These are phyloP conservation scores for Babesia bovis DNA, from an alignment of 169 alveolate genomes.

Conservation along the genomic window DNA sequence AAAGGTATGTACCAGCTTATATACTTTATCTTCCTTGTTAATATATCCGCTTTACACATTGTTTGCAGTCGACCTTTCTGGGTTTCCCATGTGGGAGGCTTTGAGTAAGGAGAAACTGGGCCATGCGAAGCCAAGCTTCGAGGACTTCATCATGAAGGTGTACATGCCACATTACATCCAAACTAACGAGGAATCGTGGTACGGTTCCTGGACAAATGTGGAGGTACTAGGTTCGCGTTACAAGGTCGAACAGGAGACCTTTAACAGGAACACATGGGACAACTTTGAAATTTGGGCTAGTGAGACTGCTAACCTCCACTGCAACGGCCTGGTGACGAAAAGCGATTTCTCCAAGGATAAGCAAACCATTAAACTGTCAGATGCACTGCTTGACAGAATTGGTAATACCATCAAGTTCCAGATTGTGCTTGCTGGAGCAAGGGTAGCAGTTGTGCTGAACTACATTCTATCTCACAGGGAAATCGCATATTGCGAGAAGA, in stretches of 20 bases:
- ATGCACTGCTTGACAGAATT: slow-evolving; percentile 58
- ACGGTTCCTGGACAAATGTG: slow-evolving; percentile 87
- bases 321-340: slow-evolving; percentile 61
- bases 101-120: slow-evolving; percentile 37
- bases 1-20: slow-evolving; percentile 23
- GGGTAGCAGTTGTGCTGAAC: slow-evolving; percentile 79
- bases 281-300: slow-evolving; percentile 79
- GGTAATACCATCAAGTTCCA: slow-evolving; percentile 68
- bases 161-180: slow-evolving; percentile 67
- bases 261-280: slow-evolving; percentile 68
- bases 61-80: slow-evolving; percentile 56
- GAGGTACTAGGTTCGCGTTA: slow-evolving; percentile 72
- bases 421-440: slow-evolving; percentile 83
- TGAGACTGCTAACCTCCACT: slow-evolving; percentile 72
- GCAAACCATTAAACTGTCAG: slow-evolving; percentile 63
- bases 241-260: slow-evolving; percentile 76
- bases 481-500: slow-evolving; percentile 56
- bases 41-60: no score
- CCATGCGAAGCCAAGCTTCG: slow-evolving; percentile 22
- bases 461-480: slow-evolving; percentile 73
- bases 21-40: background rate
- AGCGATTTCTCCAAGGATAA: slow-evolving; percentile 47
- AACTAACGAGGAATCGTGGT: slow-evolving; percentile 77
- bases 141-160: slow-evolving; percentile 39
- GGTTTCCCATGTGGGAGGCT: slow-evolving; percentile 55